phyloP scores from a whole-genome alignment of 73 alveolate species.

The Uronychia setigera region DNA sequence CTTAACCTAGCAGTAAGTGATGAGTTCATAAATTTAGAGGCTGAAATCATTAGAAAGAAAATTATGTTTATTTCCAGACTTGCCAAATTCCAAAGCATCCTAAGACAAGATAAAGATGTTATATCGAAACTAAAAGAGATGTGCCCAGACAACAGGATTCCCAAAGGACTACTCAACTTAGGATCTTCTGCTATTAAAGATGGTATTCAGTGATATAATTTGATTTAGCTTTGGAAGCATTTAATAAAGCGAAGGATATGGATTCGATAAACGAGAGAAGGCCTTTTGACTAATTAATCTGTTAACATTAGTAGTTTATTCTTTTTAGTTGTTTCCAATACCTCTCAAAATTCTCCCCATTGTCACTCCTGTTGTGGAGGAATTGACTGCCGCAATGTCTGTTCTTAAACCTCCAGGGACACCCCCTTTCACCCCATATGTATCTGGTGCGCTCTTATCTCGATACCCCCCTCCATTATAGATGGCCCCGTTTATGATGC shows the following conservation, averaged over 20 bases:
- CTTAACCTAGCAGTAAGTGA: neutral
- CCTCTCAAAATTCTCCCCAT: too few relatives aligned
- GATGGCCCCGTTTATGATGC: too few relatives aligned
- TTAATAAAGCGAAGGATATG: constrained; percentile 19
- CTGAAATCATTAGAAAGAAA: neutral
- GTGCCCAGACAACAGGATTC: constrained; percentile 93
- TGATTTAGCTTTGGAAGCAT: constrained; percentile 10
- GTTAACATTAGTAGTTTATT: neutral
- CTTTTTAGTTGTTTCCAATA: neutral
- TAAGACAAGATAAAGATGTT: constrained; percentile 89
- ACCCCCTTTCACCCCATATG: neutral
- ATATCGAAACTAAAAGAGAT: constrained; percentile 92
- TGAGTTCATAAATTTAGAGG: neutral
- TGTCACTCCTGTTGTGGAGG: too few relatives aligned
- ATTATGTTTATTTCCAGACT: neutral
- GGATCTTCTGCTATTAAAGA: constrained; percentile 81
- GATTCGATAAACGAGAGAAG: constrained; percentile 41
- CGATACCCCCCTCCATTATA: too few relatives aligned
- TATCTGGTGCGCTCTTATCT: neutral
- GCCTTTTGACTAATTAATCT: constrained; percentile 23
- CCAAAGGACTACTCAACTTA: constrained; percentile 79
- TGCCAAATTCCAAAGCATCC: constrained; percentile 69
- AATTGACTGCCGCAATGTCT: too few relatives aligned
- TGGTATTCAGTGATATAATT: constrained; percentile 17
- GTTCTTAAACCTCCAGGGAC: neutral